Evolutionary conservation across 1,139 yeast species (phyloP).

Genomic region (Debaryomyces singareniensis): DNA sequence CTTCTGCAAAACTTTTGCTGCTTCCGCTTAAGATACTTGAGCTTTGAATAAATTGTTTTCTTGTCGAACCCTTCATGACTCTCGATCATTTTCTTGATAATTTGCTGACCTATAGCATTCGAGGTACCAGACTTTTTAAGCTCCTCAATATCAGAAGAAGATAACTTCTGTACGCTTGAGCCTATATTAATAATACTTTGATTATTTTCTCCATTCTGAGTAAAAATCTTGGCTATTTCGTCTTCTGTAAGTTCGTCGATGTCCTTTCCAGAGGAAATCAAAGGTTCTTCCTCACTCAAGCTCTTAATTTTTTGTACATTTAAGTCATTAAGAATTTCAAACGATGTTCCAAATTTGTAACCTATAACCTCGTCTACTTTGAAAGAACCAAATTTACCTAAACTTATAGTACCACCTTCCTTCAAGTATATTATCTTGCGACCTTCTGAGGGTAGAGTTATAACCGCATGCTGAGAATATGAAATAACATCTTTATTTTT

Average conservation of each 20-base stretch:
- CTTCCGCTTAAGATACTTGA: constrained; percentile 83
- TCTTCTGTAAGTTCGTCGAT: constrained; percentile 27
- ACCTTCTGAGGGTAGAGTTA: constrained; percentile 78
- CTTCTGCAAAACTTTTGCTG: constrained; percentile 85
- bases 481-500: constrained; percentile 23
- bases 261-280: constrained; percentile 12
- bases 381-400: constrained; percentile 92
- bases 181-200: constrained; percentile 71
- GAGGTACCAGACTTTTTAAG: constrained; percentile 64
- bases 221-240: constrained; percentile 35
- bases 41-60: constrained; percentile 86
- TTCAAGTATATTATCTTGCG: constrained; percentile 62
- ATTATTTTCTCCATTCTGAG: constrained; percentile 53
- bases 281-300: constrained; percentile 23
- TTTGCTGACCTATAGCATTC: constrained; percentile 65
- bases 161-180: constrained; percentile 65
- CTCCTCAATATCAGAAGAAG: constrained; percentile 71
- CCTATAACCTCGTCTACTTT: constrained; percentile 71
- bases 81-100: constrained; percentile 74
- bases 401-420: constrained; percentile 51
- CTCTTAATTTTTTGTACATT: constrained; percentile 44
- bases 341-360: constrained; percentile 79
- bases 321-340: constrained; percentile 66
- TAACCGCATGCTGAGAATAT: constrained; percentile 53
- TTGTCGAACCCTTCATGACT: constrained; percentile 84